phyloP scores from a whole-genome alignment of 768 basidiomycete species.

The Suillus alpinus region DNA sequence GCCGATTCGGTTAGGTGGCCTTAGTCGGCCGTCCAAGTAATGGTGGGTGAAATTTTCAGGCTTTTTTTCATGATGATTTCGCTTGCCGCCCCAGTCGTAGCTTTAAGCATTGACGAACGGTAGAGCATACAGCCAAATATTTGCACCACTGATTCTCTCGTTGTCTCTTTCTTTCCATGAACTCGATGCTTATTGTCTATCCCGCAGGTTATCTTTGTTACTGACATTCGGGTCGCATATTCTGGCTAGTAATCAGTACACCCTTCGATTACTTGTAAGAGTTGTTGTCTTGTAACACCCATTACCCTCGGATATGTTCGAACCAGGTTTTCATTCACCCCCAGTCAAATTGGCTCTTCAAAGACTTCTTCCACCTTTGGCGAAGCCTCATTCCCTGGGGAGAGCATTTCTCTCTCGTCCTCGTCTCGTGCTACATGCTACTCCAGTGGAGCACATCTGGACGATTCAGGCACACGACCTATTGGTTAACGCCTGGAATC shows the following conservation, averaged over 20 bases:
- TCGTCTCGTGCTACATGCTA: background rate
- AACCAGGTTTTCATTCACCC: background rate
- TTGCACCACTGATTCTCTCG: conserved; percentile 56
- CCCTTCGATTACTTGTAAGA: background rate
- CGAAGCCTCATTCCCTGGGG: conserved; percentile 34
- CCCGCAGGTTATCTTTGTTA: background rate
- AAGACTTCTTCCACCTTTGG: conserved; percentile 13
- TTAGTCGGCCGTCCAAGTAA: conserved; percentile 3
- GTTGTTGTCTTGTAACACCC: background rate
- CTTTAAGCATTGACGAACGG: conserved; percentile 59
- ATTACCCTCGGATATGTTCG: background rate
- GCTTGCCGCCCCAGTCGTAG: conserved; percentile 79
- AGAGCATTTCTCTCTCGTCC: conserved; percentile 19
- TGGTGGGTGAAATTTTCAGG: conserved; percentile 29
- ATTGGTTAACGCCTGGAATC: too few species aligned
- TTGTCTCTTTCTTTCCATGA: background rate
- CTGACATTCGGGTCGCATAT: background rate
- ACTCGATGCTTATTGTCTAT: background rate
- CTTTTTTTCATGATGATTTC: conserved; percentile 50
- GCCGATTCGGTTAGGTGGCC: conserved; percentile 42
- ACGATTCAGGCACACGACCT: background rate
- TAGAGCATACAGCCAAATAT: conserved; percentile 64
- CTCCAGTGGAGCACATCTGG: background rate
- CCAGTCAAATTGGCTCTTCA: conserved; percentile 31
- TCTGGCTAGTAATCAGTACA: background rate